phyloP scores from a whole-genome alignment of 2,329 filamentous ascomycete genomes.

The Fusarium illudens region DNA sequence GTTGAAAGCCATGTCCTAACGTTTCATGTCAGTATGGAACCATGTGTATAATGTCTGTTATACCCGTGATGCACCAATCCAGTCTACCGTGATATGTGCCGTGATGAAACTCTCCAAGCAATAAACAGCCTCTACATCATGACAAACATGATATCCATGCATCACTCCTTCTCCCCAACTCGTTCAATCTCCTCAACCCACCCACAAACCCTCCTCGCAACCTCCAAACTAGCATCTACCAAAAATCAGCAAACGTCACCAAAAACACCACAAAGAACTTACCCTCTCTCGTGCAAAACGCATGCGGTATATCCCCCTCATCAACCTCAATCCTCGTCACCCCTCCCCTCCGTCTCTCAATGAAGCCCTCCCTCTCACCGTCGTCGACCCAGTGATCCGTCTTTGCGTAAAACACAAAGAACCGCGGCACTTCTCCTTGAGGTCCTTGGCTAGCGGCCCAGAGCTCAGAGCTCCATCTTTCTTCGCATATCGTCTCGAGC shows the following conservation, averaged over 20 bases:
- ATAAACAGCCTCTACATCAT: background rate
- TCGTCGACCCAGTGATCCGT: constrained; percentile 71
- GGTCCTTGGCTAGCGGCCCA: constrained; percentile 56
- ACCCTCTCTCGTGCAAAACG: constrained; percentile 61
- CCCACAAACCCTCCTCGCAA: constrained; percentile 24
- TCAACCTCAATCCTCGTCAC: constrained; percentile 63
- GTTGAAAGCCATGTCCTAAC: background rate
- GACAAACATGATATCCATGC: background rate
- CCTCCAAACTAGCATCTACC: constrained; percentile 29
- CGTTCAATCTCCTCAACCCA: constrained; percentile 29
- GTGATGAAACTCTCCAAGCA: background rate
- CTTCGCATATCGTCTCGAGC: constrained; percentile 65
- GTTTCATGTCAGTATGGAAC: background rate
- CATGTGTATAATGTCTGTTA: background rate
- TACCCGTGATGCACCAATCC: background rate
- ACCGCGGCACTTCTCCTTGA: constrained; percentile 51
- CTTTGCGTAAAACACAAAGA: constrained; percentile 68
- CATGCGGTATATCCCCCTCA: constrained; percentile 64
- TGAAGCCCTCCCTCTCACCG: constrained; percentile 64
- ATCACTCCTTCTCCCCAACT: background rate
- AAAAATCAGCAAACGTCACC: constrained; percentile 1
- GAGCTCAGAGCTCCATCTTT: constrained; percentile 66
- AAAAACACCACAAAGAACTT: constrained; percentile 19
- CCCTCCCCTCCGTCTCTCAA: constrained; percentile 53
- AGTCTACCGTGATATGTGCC: background rate